Percentiles rank a stretch among this genome's conserved stretches.
Conservation (phyloP, 805 yeast species). For the Saccharomyces paradoxus region DNA sequence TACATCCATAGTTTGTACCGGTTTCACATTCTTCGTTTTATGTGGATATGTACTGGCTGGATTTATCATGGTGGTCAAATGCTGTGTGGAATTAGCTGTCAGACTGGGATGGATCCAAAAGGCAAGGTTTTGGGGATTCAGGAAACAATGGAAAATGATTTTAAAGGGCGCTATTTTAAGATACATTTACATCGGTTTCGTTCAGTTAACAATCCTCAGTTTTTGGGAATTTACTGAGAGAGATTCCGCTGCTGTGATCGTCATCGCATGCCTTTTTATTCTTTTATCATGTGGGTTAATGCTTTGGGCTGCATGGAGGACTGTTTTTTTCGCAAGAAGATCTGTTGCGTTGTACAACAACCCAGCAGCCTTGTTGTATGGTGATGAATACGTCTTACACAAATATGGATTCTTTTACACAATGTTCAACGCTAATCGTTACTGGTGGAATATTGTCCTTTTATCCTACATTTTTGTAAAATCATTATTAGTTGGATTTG, state of each 20-base stretch:
- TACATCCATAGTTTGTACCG: conserved; percentile 76
- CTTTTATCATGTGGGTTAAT: conserved; percentile 52
- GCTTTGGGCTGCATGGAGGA: conserved; percentile 59
- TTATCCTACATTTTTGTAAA: conserved; percentile 56
- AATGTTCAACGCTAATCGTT: conserved; percentile 72
- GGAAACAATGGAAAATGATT: conserved; percentile 48
- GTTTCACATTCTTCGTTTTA: conserved; percentile 75
- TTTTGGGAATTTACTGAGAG: conserved; percentile 77
- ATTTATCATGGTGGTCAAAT: conserved; percentile 47
- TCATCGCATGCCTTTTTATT: conserved; percentile 66
- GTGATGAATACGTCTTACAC: conserved; percentile 61
- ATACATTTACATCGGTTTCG: conserved; percentile 76
- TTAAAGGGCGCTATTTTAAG: conserved; percentile 74
- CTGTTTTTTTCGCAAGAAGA: conserved; percentile 49
- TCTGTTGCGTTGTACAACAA: conserved; percentile 59
- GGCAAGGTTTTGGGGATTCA: conserved; percentile 40
- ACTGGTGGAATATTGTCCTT: conserved; percentile 74
- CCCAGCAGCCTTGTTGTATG: conserved; percentile 82
- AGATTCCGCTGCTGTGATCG: conserved; percentile 86
- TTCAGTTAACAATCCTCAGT: conserved; percentile 70
- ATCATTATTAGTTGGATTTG: conserved; percentile 64
- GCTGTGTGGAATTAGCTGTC: conserved; percentile 39
- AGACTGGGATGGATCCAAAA: conserved; percentile 44
- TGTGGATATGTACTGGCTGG: conserved; percentile 67
- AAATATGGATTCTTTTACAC: conserved; percentile 86